Evolutionary conservation across 495 filamentous ascomycete genomes (phyloP).

Genomic region (Penicillium diatomitis): DNA sequence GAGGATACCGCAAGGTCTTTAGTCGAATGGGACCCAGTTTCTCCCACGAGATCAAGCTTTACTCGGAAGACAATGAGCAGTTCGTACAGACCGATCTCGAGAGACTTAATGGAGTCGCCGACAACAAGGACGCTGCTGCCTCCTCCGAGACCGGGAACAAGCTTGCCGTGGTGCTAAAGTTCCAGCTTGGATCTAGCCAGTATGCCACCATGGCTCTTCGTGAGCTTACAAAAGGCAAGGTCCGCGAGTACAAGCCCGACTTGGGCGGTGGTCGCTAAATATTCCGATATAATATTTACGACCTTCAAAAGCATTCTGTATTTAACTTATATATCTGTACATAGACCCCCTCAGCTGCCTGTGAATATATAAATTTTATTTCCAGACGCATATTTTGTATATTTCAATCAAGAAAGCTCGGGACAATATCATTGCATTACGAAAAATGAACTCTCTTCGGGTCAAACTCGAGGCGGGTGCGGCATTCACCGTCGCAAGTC

Average conservation of each 20-base stretch:
- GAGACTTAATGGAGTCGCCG: slow-evolving; percentile 18
- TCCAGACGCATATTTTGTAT: no score
- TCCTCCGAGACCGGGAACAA: slow-evolving; percentile 32
- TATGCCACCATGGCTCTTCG: slow-evolving; percentile 93
- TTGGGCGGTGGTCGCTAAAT: slow-evolving; percentile 39
- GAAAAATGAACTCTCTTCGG: no score
- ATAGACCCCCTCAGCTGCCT: neutral
- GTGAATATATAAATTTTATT: neutral
- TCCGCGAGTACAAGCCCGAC: slow-evolving; percentile 56
- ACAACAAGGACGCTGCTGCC: neutral
- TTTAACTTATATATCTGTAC: neutral
- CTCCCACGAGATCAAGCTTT: slow-evolving; percentile 58
- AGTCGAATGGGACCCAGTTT: slow-evolving; percentile 50
- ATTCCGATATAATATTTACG: no score
- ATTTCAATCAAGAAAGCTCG: neutral
- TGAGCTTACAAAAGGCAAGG: slow-evolving; percentile 69
- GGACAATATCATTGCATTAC: no score
- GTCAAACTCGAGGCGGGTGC: no score
- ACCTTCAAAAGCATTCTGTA: no score
- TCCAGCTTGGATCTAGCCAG: slow-evolving; percentile 76
- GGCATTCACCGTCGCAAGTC: no score
- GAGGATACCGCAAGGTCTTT: slow-evolving; percentile 77
- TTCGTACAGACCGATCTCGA: slow-evolving; percentile 81
- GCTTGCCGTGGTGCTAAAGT: slow-evolving; percentile 74
- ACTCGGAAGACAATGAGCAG: slow-evolving; percentile 65